Conservation (phyloP, 305 asterid species). For the Plantago lanceolata region DNA sequence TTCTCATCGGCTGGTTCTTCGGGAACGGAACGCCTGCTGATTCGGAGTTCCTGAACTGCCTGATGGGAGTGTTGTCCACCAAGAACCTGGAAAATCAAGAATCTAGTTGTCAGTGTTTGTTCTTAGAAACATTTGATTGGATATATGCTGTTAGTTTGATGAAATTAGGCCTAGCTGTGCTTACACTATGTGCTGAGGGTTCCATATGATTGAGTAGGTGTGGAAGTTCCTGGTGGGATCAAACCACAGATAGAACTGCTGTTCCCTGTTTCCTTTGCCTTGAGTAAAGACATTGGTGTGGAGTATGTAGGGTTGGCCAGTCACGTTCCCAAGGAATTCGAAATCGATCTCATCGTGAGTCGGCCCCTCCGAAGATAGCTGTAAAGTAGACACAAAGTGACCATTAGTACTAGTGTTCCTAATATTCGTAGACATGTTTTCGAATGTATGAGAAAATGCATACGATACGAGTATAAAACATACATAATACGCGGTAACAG, state of each 20-base stretch:
- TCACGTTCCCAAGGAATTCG: constrained; percentile 69
- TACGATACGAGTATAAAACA: too few species aligned
- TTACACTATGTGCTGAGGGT: constrained; percentile 55
- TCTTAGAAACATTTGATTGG: background rate
- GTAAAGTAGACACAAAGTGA: constrained; percentile 13
- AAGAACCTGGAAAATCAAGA: constrained; percentile 41
- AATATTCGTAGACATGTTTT: background rate
- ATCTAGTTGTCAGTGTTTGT: background rate
- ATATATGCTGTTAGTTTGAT: background rate
- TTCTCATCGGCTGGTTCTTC: constrained; percentile 67
- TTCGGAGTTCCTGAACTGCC: constrained; percentile 65
- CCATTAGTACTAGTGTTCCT: background rate
- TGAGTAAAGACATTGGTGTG: constrained; percentile 72
- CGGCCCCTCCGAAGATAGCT: constrained; percentile 85
- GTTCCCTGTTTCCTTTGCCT: constrained; percentile 76
- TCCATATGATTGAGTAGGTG: constrained; percentile 76
- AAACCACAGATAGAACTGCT: constrained; percentile 81
- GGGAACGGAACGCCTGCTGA: constrained; percentile 64
- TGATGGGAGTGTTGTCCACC: constrained; percentile 80
- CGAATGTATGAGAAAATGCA: background rate
- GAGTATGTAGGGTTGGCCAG: constrained; percentile 68
- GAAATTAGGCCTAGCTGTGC: constrained; percentile 12
- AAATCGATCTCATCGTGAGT: constrained; percentile 85
- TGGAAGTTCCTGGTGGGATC: constrained; percentile 78
- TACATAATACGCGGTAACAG: constrained; percentile 77